phyloP scores from a whole-genome alignment of 2,329 filamentous ascomycete species.

The Gaeumannomyces sp. region DNA sequence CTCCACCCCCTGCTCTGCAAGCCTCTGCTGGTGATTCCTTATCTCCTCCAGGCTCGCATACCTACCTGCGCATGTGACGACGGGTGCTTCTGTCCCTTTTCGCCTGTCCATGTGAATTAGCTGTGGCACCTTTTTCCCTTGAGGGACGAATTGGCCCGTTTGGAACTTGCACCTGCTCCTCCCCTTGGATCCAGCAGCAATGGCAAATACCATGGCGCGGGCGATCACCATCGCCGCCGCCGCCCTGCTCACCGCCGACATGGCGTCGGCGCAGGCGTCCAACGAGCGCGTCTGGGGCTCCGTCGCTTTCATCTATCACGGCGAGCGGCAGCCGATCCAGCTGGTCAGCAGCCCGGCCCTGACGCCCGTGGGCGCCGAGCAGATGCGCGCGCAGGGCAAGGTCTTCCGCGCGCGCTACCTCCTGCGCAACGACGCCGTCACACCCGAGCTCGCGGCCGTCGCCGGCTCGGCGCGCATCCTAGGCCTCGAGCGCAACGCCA shows the following conservation, averaged over 20 bases:
- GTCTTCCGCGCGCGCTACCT: constrained; percentile 46
- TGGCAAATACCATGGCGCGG: background rate
- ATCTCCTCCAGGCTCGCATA: background rate
- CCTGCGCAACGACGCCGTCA: constrained; percentile 14
- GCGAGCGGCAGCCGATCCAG: constrained; percentile 44
- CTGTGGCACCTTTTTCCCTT: background rate
- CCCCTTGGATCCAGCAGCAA: background rate
- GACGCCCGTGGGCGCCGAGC: constrained; percentile 48
- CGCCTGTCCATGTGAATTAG: background rate
- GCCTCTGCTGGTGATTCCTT: background rate
- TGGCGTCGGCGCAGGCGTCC: background rate
- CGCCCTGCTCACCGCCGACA: background rate
- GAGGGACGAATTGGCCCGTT: background rate
- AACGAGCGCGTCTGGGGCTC: constrained; percentile 42
- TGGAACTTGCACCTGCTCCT: background rate
- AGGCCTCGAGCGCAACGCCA: constrained; percentile 34
- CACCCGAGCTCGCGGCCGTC: constrained; percentile 16
- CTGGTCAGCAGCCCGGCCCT: constrained; percentile 28
- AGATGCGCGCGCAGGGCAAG: constrained; percentile 42
- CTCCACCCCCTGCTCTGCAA: background rate
- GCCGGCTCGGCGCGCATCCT: constrained; percentile 33
- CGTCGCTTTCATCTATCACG: constrained; percentile 43
- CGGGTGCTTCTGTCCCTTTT: background rate
- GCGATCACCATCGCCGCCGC: background rate
- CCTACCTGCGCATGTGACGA: no score